Evolutionary conservation across 495 filamentous ascomycete genomes (phyloP).

Genomic region (Aspergillus ostianus): DNA sequence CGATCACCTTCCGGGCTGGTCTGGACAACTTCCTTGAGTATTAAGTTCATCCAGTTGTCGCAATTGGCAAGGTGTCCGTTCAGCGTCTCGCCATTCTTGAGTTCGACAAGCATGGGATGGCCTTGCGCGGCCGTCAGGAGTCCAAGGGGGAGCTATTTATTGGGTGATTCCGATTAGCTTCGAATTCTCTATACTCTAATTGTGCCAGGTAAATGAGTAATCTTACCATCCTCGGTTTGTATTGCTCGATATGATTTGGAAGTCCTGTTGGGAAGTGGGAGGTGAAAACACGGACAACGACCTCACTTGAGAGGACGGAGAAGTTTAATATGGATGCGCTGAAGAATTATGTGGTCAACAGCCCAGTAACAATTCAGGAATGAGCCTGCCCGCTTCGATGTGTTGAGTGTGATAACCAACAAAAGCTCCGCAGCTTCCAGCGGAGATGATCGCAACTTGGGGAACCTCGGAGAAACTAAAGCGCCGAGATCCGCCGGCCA

Average conservation of each 20-base stretch:
- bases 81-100: conserved; percentile 97
- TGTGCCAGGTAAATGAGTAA: not conserved
- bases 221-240: conserved; percentile 10
- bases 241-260: not conserved
- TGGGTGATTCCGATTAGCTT: conserved; percentile 6
- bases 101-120: conserved; percentile 98
- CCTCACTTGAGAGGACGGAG: not conserved
- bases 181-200: not conserved
- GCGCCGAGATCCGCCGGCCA: conserved; percentile 22
- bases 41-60: conserved; percentile 99
- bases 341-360: not conserved
- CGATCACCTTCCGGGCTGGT: conserved; percentile 93
- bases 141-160: conserved; percentile 77
- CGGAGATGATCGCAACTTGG: conserved; percentile 20
- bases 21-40: conserved; percentile 95
- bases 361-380: not conserved
- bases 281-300: not conserved
- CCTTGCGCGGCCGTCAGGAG: conserved; percentile 94
- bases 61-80: conserved; percentile 94
- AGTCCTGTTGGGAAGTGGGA: not conserved
- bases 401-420: conserved; percentile 8
- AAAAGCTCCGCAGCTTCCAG: conserved; percentile 35
- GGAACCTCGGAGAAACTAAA: conserved; percentile 35
- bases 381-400: not conserved
- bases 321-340: not conserved